Percentiles rank a stretch among this genome's conserved stretches.
Evolutionary conservation across 331 rosid species (phyloP).

Genomic region (Quercus lobata): DNA sequence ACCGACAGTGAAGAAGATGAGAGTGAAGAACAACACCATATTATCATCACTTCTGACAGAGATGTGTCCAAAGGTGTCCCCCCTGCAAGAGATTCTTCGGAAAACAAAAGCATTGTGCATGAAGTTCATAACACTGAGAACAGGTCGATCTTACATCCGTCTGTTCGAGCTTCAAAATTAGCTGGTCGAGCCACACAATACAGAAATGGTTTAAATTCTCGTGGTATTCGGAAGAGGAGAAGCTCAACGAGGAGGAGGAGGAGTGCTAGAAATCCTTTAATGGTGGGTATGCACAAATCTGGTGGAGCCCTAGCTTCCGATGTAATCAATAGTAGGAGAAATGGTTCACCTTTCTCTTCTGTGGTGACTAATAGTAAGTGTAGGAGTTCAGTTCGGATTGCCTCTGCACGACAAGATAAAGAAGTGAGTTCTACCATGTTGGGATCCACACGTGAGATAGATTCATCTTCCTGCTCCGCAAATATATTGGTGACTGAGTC

Average conservation of each 20-base stretch:
- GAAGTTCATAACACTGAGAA: slow-evolving; percentile 29
- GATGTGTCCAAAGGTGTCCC: not conserved
- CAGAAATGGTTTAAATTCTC: slow-evolving; percentile 38
- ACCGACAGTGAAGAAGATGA: slow-evolving; percentile 26
- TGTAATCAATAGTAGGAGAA: slow-evolving; percentile 32
- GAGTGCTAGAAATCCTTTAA: slow-evolving; percentile 47
- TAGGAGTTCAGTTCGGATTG: slow-evolving; percentile 27
- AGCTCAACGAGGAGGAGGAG: slow-evolving; percentile 67
- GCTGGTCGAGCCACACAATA: slow-evolving; percentile 44
- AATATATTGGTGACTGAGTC: slow-evolving; percentile 57
- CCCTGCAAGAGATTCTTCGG: not conserved
- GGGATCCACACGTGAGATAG: slow-evolving; percentile 18
- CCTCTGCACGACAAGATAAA: slow-evolving; percentile 24
- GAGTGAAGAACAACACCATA: slow-evolving; percentile 14
- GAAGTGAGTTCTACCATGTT: slow-evolving; percentile 25
- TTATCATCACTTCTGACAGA: not conserved
- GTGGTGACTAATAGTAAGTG: slow-evolving; percentile 33
- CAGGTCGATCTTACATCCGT: slow-evolving; percentile 17
- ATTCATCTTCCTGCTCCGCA: slow-evolving; percentile 50
- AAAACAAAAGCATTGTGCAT: not conserved
- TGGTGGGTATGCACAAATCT: slow-evolving; percentile 31
- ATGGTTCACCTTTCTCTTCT: slow-evolving; percentile 20
- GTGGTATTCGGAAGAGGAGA: slow-evolving; percentile 66
- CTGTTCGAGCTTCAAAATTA: slow-evolving; percentile 40
- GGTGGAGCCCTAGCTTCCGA: slow-evolving; percentile 37